Conservation (phyloP, 2,329 filamentous ascomycete species). For the Rugonectria rugulosa region DNA sequence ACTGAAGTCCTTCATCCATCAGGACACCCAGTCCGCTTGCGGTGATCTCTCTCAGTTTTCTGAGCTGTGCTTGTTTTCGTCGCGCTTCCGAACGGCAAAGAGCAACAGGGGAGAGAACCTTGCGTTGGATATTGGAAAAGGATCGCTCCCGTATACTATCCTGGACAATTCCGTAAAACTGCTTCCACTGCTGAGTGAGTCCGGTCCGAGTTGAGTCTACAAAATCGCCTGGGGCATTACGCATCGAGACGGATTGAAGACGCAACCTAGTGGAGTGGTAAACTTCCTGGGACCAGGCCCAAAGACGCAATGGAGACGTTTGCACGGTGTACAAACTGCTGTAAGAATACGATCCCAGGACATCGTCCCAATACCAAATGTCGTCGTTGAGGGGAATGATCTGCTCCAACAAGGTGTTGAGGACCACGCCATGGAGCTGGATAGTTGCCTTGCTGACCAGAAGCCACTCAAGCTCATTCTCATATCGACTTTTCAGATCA, state of each 20-base stretch:
- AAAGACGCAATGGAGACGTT: conserved; percentile 79
- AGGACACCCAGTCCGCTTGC: conserved; percentile 87
- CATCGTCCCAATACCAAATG: conserved; percentile 94
- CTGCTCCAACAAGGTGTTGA: conserved; percentile 80
- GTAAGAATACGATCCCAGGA: conserved; percentile 79
- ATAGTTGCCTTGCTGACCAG: conserved; percentile 89
- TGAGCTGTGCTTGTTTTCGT: conserved; percentile 75
- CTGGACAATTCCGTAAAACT: conserved; percentile 83
- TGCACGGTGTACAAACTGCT: conserved; percentile 87
- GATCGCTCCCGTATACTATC: conserved; percentile 78
- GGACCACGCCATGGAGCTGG: conserved; percentile 84
- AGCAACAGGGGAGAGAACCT: conserved; percentile 80
- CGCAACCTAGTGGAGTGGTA: conserved; percentile 66
- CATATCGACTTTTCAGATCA: conserved; percentile 59
- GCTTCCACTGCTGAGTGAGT: conserved; percentile 63
- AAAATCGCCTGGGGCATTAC: conserved; percentile 41
- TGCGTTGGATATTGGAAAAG: conserved; percentile 72
- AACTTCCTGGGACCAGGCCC: conserved; percentile 74
- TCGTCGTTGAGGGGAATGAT: conserved; percentile 86
- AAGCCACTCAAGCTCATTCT: conserved; percentile 88
- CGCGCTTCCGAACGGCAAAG: conserved; percentile 77
- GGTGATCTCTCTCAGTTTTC: conserved; percentile 78
- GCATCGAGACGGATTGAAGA: conserved; percentile 46
- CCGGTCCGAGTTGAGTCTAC: conserved; percentile 47
- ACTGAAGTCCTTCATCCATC: conserved; percentile 82